A percentile compares a stretch with the other conserved stretches of the same genome.
Conservation (phyloP, 352 stramenopile genomes). For the Phytophthora fragariaefolia region DNA sequence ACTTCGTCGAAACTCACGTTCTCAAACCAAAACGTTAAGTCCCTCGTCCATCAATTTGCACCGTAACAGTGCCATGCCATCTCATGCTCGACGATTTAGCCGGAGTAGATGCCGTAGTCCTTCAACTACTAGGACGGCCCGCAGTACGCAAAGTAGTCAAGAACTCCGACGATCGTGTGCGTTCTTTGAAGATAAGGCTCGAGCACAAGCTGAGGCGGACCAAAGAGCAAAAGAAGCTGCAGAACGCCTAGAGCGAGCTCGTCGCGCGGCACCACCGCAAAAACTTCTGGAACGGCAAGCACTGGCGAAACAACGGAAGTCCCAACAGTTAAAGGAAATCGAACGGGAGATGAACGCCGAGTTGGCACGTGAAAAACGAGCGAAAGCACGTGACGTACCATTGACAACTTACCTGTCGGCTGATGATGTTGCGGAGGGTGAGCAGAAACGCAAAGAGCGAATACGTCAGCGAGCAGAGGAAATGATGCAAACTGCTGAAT, state of each 20-base stretch:
- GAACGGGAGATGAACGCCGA: conserved; percentile 48
- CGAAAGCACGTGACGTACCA: conserved; percentile 59
- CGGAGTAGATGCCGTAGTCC: conserved; percentile 27
- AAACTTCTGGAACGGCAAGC: conserved; percentile 66
- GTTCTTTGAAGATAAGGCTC: conserved; percentile 73
- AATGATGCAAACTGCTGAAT: conserved; percentile 45
- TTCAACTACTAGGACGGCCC: conserved; percentile 23
- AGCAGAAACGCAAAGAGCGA: conserved; percentile 56
- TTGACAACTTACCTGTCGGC: conserved; percentile 54
- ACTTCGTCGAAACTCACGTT: conserved; percentile 12
- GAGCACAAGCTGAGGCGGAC: conserved; percentile 44
- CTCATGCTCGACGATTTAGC: conserved; percentile 10
- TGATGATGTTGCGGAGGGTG: conserved; percentile 25
- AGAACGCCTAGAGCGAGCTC: conserved; percentile 50
- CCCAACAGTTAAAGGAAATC: conserved; percentile 43
- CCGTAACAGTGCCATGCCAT: conserved; percentile 18
- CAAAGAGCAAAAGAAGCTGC: conserved; percentile 31
- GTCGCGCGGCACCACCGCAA: conserved; percentile 50
- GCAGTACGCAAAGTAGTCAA: conserved; percentile 17
- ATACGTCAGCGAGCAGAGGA: conserved; percentile 57
- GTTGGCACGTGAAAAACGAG: conserved; percentile 43
- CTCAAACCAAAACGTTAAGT: conserved; percentile 24
- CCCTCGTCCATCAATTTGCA: conserved; percentile 2
- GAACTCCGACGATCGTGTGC: conserved; percentile 46
- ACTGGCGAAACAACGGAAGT: conserved; percentile 44